Evolutionary conservation across 768 basidiomycete species (phyloP).

Genomic region (Serendipita sp.): DNA sequence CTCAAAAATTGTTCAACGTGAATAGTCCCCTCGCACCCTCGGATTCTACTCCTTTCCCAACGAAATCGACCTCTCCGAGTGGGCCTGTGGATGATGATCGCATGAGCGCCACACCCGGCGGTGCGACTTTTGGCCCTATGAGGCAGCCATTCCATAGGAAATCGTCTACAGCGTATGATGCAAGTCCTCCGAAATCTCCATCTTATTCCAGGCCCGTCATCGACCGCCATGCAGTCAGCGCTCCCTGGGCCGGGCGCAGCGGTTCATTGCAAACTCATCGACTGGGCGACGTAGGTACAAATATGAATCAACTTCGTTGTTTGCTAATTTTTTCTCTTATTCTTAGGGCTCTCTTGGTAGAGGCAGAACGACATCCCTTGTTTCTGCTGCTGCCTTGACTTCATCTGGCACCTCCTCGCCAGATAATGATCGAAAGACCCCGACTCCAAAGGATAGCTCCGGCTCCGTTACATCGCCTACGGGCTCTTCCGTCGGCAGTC

Average conservation of each 20-base stretch:
- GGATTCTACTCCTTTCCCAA: background rate
- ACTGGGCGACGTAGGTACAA: background rate
- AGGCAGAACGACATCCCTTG: background rate
- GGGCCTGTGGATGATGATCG: background rate
- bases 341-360: background rate
- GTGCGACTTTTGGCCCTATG: conserved; percentile 1
- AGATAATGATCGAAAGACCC: background rate
- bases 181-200: background rate
- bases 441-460: background rate
- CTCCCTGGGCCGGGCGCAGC: background rate
- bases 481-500: background rate
- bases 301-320: background rate
- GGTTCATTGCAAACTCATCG: background rate
- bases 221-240: background rate
- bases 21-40: background rate
- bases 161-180: background rate
- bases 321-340: background rate
- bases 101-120: background rate
- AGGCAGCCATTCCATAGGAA: background rate
- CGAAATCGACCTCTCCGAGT: background rate
- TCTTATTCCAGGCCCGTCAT: background rate
- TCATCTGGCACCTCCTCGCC: background rate
- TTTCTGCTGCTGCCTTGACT: background rate
- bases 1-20: background rate
- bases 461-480: background rate